Conservation (phyloP, 768 basidiomycete genomes). For the Lyophyllum decastes region DNA sequence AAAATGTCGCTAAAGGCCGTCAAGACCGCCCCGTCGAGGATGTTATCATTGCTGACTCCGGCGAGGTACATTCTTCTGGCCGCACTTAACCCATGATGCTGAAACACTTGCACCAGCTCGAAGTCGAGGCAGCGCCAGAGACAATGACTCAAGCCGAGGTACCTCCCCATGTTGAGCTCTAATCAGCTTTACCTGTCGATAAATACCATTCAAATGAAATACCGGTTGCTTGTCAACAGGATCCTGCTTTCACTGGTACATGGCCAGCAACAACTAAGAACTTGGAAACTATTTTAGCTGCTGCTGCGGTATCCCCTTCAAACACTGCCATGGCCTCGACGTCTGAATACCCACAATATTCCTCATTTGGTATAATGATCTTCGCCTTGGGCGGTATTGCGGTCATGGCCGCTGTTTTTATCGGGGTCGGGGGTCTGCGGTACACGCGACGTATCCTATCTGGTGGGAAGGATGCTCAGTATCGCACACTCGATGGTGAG, state of each 20-base stretch:
- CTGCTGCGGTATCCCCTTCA: slow-evolving; percentile 1
- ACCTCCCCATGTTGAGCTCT: slow-evolving; percentile 94
- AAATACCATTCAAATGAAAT: slow-evolving; percentile 54
- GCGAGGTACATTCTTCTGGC: slow-evolving; percentile 63
- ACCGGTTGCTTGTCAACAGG: slow-evolving; percentile 51
- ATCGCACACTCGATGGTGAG: slow-evolving; percentile 43
- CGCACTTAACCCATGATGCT: neutral
- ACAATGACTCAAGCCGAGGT: slow-evolving; percentile 83
- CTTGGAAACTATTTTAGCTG: slow-evolving; percentile 1
- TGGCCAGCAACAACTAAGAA: slow-evolving; percentile 13
- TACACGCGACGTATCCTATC: slow-evolving; percentile 44
- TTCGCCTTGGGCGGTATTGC: slow-evolving; percentile 46
- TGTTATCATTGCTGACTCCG: slow-evolving; percentile 79
- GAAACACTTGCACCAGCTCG: slow-evolving; percentile 39
- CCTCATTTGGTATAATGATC: slow-evolving; percentile 32
- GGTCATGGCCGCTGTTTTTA: slow-evolving; percentile 43
- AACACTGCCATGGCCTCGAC: slow-evolving; percentile 6
- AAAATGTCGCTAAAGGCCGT: slow-evolving; percentile 69
- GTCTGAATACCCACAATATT: slow-evolving; percentile 10
- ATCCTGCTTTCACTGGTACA: slow-evolving; percentile 24
- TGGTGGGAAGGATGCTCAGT: slow-evolving; percentile 33
- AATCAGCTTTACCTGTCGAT: slow-evolving; percentile 45
- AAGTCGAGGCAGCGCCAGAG: slow-evolving; percentile 41
- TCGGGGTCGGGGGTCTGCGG: slow-evolving; percentile 55
- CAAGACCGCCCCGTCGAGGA: slow-evolving; percentile 77